Percentiles rank a stretch among this genome's conserved stretches.
Evolutionary conservation across 1,284 basidiomycete species (phyloP).

Genomic region (Trametes sp.): DNA sequence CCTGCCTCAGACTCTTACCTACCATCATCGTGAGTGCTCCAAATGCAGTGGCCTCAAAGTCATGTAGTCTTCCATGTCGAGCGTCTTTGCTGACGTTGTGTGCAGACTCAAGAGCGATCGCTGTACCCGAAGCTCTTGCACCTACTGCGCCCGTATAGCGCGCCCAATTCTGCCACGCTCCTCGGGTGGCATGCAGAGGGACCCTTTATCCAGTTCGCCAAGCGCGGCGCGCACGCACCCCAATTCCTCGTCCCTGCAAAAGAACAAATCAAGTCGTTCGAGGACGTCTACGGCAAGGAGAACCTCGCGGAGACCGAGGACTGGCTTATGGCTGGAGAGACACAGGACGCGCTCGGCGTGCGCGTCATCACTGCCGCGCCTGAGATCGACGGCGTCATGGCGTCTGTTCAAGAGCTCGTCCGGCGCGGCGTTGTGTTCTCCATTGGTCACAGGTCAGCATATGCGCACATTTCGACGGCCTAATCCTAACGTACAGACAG

Average conservation of each 20-base stretch:
- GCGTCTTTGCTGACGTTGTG: neutral
- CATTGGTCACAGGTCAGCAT: constrained; percentile 82
- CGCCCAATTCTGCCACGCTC: constrained; percentile 67
- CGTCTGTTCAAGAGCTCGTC: constrained; percentile 65
- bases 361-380: constrained; percentile 89
- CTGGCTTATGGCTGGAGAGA: constrained; percentile 61
- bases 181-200: constrained; percentile 93
- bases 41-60: no score
- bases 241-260: constrained; percentile 72
- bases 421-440: constrained; percentile 79
- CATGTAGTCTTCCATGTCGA: no score
- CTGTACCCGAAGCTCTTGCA: constrained; percentile 73
- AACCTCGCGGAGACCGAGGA: constrained; percentile 70
- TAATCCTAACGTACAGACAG: constrained; percentile 43
- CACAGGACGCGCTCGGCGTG: constrained; percentile 60
- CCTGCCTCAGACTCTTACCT: constrained; percentile 76
- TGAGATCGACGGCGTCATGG: constrained; percentile 84
- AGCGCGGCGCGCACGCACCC: constrained; percentile 83
- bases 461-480: neutral
- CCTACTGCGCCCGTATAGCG: constrained; percentile 69
- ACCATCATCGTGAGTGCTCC: constrained; percentile 75
- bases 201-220: constrained; percentile 82
- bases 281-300: constrained; percentile 74
- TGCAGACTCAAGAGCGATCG: constrained; percentile 76
- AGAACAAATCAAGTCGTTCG: constrained; percentile 68